A percentile compares a stretch with the other conserved stretches of the same genome.
These are phyloP conservation scores for Aureobasidium sp. DNA, from an alignment of 2,329 filamentous ascomycete species.

Conservation along the genomic window DNA sequence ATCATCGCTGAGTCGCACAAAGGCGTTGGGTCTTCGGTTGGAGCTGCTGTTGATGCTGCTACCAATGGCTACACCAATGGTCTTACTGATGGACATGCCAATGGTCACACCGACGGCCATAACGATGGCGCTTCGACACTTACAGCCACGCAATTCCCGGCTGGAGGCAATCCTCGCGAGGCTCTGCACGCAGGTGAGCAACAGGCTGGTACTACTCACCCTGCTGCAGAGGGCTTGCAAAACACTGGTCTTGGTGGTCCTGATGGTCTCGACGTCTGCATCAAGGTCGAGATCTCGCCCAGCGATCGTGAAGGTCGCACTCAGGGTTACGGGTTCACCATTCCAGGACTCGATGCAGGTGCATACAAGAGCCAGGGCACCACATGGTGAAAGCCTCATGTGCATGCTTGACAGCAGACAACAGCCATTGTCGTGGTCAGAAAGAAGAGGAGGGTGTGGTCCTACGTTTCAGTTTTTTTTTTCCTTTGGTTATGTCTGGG, in stretches of 20 bases:
- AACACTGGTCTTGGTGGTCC: slow-evolving; percentile 35
- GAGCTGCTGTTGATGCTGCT: not conserved
- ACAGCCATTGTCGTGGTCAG: not conserved
- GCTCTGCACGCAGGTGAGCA: slow-evolving; percentile 68
- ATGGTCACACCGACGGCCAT: slow-evolving; percentile 21
- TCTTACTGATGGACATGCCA: slow-evolving; percentile 6
- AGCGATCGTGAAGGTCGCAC: slow-evolving; percentile 36
- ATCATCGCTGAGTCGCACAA: slow-evolving; percentile 48
- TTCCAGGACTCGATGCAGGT: slow-evolving; percentile 33
- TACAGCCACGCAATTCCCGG: slow-evolving; percentile 1
- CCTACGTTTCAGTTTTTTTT: not conserved
- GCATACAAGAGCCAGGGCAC: slow-evolving; percentile 15
- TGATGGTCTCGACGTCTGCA: slow-evolving; percentile 38
- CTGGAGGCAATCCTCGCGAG: slow-evolving; percentile 49
- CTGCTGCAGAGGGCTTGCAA: slow-evolving; percentile 48
- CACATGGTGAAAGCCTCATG: slow-evolving; percentile 9
- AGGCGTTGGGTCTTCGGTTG: not conserved
- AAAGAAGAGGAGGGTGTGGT: not conserved
- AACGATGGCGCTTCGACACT: slow-evolving; percentile 9
- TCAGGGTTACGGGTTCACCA: slow-evolving; percentile 42
- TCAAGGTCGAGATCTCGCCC: slow-evolving; percentile 40
- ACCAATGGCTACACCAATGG: slow-evolving; percentile 18
- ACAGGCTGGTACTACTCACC: slow-evolving; percentile 68
- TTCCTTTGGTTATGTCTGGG: not conserved
- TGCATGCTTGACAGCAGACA: not conserved